phyloP scores from a whole-genome alignment of 1,139 yeast genomes.

The Debaryomyces psychrophilus region DNA sequence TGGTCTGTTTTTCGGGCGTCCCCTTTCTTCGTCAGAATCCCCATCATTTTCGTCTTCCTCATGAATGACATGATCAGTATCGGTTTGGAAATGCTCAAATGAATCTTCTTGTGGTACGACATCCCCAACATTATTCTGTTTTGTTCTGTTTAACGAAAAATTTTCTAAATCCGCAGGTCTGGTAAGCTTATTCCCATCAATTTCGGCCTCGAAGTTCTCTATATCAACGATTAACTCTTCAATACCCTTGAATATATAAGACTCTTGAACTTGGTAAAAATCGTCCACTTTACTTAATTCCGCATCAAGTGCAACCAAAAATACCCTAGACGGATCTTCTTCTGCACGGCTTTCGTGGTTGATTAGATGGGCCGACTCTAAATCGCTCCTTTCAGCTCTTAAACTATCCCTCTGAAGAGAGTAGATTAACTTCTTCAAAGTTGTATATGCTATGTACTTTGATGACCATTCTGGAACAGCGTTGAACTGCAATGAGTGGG shows the following conservation, averaged over 20 bases:
- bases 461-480: conserved; percentile 82
- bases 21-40: conserved; percentile 14
- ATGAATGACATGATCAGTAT: conserved; percentile 37
- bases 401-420: conserved; percentile 63
- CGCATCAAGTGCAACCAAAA: conserved; percentile 56
- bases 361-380: conserved; percentile 37
- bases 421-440: conserved; percentile 64
- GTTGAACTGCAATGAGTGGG: conserved; percentile 71
- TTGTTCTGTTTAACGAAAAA: conserved; percentile 14
- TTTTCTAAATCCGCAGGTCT: background rate
- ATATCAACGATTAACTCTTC: conserved; percentile 57
- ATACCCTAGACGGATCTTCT: conserved; percentile 37
- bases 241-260: conserved; percentile 48
- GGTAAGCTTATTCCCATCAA: conserved; percentile 13
- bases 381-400: conserved; percentile 26
- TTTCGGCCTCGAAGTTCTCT: conserved; percentile 46
- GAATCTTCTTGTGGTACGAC: conserved; percentile 24
- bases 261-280: conserved; percentile 58
- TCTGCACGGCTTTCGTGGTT: conserved; percentile 22
- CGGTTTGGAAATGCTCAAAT: conserved; percentile 22
- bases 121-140: conserved; percentile 13
- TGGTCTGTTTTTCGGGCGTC: conserved; percentile 8
- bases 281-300: conserved; percentile 63
- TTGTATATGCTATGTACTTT: conserved; percentile 66
- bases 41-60: conserved; percentile 18